These are phyloP conservation scores for Trypanosomatidae sp. DNA, from an alignment of 208 protist genomes.

Conservation along the genomic window DNA sequence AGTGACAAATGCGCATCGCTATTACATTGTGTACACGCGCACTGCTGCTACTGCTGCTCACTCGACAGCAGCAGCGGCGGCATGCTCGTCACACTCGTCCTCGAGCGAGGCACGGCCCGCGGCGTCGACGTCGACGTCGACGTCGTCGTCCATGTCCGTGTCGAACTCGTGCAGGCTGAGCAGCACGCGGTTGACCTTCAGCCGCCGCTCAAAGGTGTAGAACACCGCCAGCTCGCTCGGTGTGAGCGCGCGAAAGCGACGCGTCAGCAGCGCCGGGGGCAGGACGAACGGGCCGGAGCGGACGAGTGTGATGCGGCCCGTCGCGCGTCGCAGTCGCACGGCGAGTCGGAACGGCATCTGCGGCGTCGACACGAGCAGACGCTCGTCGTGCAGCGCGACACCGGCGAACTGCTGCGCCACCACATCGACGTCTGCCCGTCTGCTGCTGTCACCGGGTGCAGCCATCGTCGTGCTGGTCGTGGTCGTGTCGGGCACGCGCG, in stretches of 20 bases:
- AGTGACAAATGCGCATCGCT: no score
- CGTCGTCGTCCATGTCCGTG: neutral
- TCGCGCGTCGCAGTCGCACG: slow-evolving; percentile 24
- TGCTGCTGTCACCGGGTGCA: no score
- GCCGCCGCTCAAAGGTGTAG: slow-evolving; percentile 71
- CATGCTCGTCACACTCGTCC: neutral
- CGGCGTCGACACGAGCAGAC: slow-evolving; percentile 49
- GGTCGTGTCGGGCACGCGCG: slow-evolving; percentile 1
- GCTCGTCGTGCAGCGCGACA: slow-evolving; percentile 10
- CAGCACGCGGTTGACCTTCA: slow-evolving; percentile 78
- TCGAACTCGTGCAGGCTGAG: slow-evolving; percentile 70
- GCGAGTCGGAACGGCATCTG: slow-evolving; percentile 59
- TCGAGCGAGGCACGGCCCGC: neutral
- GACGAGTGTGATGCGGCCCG: slow-evolving; percentile 37
- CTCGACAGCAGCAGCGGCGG: no score
- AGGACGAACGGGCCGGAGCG: slow-evolving; percentile 67
- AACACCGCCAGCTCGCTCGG: slow-evolving; percentile 53
- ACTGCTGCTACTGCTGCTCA: no score
- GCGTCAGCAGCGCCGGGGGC: slow-evolving; percentile 9
- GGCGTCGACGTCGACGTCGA: neutral
- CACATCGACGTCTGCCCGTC: no score
- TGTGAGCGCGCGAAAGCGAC: slow-evolving; percentile 15
- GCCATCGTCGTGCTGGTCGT: no score
- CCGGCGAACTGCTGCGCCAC: slow-evolving; percentile 2
- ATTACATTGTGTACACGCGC: no score